These are phyloP conservation scores for Phaseolus coccineus DNA, from an alignment of 331 rosid species.

Conservation along the genomic window DNA sequence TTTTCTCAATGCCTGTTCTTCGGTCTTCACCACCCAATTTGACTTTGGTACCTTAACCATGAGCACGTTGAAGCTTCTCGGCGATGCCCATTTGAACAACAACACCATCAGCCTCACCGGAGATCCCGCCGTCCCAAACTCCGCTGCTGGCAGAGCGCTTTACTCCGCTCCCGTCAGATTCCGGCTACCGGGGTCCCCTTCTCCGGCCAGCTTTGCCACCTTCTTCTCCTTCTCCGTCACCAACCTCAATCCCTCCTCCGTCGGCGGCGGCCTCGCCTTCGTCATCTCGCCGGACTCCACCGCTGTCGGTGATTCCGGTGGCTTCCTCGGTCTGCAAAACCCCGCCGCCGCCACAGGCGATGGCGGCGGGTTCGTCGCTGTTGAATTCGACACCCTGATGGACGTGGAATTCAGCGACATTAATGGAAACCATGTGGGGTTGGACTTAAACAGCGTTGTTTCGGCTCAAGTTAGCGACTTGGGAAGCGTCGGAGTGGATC, in stretches of 20 bases:
- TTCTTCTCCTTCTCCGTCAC: constrained; percentile 78
- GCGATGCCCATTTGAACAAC: constrained; percentile 83
- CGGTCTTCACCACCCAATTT: constrained; percentile 58
- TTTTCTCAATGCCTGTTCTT: neutral
- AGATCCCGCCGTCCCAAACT: constrained; percentile 80
- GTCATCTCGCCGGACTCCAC: constrained; percentile 64
- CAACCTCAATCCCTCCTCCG: constrained; percentile 84
- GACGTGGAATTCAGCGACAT: constrained; percentile 80
- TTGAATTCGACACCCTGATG: constrained; percentile 89
- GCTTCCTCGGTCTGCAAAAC: constrained; percentile 59
- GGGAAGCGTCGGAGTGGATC: constrained; percentile 63
- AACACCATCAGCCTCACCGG: constrained; percentile 77
- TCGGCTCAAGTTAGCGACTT: constrained; percentile 65
- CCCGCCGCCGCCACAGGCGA: neutral
- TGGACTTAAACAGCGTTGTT: constrained; percentile 78
- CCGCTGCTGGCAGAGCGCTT: constrained; percentile 78
- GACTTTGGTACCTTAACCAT: constrained; percentile 76
- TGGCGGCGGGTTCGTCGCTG: constrained; percentile 63
- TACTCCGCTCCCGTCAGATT: constrained; percentile 69
- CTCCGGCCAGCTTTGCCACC: constrained; percentile 70
- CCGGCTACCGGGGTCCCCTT: constrained; percentile 55
- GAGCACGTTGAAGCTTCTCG: constrained; percentile 72
- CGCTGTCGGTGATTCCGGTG: constrained; percentile 65
- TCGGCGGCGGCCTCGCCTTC: constrained; percentile 91
- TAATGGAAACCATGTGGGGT: constrained; percentile 86